These are phyloP conservation scores for Leishmania lainsoni DNA, from an alignment of 208 protist genomes.

Conservation along the genomic window DNA sequence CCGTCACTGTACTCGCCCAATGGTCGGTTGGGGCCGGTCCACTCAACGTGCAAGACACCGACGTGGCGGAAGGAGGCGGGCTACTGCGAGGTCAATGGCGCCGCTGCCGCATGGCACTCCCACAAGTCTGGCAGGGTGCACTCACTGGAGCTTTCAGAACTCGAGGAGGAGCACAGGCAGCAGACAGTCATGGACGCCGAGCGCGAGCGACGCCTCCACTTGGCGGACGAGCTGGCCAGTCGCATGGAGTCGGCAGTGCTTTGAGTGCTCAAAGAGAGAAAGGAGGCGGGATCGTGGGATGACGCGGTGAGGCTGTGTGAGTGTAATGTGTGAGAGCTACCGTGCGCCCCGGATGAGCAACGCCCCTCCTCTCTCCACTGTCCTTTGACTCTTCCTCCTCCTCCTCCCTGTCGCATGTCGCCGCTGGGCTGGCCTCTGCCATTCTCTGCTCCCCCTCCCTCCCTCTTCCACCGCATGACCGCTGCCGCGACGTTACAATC, in stretches of 20 bases:
- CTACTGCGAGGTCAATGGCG: background rate
- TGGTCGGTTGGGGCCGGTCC: conserved; percentile 9
- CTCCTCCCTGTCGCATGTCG: background rate
- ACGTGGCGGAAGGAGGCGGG: background rate
- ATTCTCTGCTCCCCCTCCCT: background rate
- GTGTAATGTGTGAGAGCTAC: background rate
- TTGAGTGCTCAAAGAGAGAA: background rate
- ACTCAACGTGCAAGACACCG: background rate
- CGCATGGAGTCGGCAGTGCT: conserved; percentile 4
- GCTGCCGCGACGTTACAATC: background rate
- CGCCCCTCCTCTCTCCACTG: background rate
- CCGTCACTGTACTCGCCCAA: background rate
- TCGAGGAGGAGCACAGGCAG: background rate
- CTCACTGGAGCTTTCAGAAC: background rate
- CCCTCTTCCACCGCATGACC: background rate
- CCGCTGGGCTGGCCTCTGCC: background rate
- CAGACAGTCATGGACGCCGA: background rate
- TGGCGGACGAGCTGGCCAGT: conserved; percentile 9
- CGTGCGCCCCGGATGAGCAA: background rate
- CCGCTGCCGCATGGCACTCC: background rate
- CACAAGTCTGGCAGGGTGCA: background rate
- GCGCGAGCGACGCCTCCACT: conserved; percentile 16
- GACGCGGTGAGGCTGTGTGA: background rate
- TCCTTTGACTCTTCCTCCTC: background rate
- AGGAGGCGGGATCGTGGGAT: too few relatives aligned